These are phyloP conservation scores for Wallacemonas sp. DNA, from an alignment of 208 protist genomes.

Conservation along the genomic window DNA sequence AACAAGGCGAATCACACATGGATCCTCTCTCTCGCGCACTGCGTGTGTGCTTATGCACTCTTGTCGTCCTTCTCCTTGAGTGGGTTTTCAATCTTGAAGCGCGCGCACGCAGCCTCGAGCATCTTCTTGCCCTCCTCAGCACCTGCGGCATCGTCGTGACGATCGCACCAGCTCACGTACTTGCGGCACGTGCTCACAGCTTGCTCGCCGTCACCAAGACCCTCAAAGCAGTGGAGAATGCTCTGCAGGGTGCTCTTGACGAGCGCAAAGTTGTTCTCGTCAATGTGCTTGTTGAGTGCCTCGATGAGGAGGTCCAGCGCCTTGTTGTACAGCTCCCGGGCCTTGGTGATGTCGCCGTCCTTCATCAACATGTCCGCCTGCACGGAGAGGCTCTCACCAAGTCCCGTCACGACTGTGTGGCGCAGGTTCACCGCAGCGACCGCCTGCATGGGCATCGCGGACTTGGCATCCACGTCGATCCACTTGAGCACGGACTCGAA, in stretches of 20 bases:
- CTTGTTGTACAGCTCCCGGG: slow-evolving; percentile 65
- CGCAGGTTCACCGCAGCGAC: slow-evolving; percentile 86
- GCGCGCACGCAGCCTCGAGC: slow-evolving; percentile 56
- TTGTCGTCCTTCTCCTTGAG: slow-evolving; percentile 14
- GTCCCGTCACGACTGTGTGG: slow-evolving; percentile 74
- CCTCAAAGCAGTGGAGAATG: slow-evolving; percentile 83
- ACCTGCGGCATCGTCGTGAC: slow-evolving; percentile 70
- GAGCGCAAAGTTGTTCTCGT: slow-evolving; percentile 73
- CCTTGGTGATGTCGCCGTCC: slow-evolving; percentile 41
- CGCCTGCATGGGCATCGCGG: slow-evolving; percentile 84
- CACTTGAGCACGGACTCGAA: slow-evolving; percentile 76
- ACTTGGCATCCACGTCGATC: slow-evolving; percentile 85
- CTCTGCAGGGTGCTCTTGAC: slow-evolving; percentile 76
- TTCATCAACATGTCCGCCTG: slow-evolving; percentile 32
- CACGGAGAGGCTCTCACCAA: slow-evolving; percentile 51
- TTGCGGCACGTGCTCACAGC: slow-evolving; percentile 81
- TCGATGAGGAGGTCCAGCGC: slow-evolving; percentile 87
- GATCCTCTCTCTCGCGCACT: background rate
- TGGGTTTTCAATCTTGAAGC: slow-evolving; percentile 41
- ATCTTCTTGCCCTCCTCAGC: slow-evolving; percentile 60
- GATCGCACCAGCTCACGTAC: slow-evolving; percentile 86
- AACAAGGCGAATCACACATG: no score
- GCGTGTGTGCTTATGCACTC: background rate
- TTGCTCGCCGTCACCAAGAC: slow-evolving; percentile 76
- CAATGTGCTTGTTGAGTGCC: slow-evolving; percentile 82